Evolutionary conservation across 2,329 filamentous ascomycete genomes (phyloP).

Genomic region (Sordariomycetes sp.): DNA sequence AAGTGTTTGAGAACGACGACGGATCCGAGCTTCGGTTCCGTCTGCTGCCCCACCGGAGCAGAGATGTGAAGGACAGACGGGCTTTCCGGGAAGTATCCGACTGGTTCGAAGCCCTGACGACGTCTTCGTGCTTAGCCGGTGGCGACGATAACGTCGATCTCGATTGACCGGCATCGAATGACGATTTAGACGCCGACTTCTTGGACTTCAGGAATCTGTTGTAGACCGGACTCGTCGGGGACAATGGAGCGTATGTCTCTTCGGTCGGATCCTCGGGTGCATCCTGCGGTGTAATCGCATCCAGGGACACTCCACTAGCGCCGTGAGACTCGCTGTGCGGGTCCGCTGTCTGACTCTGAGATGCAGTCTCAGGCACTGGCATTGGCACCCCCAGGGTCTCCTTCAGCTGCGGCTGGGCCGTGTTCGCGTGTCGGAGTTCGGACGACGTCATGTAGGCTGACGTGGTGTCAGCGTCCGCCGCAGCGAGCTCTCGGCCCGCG

Average conservation of each 20-base stretch:
- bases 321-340: conserved; percentile 16
- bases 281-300: conserved; percentile 5
- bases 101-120: background rate
- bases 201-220: background rate
- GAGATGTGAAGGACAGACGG: conserved; percentile 50
- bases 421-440: conserved; percentile 19
- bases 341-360: background rate
- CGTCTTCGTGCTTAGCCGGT: background rate
- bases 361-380: background rate
- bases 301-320: conserved; percentile 12
- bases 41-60: conserved; percentile 59
- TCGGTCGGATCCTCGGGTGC: conserved; percentile 7
- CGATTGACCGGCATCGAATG: background rate
- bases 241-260: background rate
- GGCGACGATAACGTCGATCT: conserved; percentile 3
- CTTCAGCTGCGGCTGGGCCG: conserved; percentile 6
- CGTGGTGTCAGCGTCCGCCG: conserved; percentile 41
- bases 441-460: conserved; percentile 44
- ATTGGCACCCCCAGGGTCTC: background rate
- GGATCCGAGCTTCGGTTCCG: conserved; percentile 38
- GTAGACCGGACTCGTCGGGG: background rate
- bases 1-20: conserved; percentile 85
- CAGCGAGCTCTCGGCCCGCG: conserved; percentile 22
- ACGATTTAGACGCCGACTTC: background rate
- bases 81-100: background rate